Conservation (phyloP, 2,329 filamentous ascomycete species). For the Epichloe sibirici region DNA sequence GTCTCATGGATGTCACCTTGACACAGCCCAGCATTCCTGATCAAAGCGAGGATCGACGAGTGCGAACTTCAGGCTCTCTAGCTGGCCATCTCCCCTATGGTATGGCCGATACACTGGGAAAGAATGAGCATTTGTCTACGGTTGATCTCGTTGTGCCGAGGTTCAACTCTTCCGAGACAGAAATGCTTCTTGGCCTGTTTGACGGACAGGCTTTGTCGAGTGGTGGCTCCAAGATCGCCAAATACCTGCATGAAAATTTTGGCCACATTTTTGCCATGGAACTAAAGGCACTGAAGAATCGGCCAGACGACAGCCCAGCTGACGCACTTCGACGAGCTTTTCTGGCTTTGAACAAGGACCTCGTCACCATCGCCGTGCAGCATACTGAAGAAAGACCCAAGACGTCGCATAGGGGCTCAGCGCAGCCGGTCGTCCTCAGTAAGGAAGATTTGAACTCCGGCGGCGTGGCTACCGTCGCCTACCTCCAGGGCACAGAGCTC, state of each 20-base stretch:
- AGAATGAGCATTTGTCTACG: constrained; percentile 87
- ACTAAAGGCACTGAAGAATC: constrained; percentile 56
- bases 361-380: constrained; percentile 74
- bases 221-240: constrained; percentile 89
- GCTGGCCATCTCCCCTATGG: constrained; percentile 88
- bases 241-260: constrained; percentile 94
- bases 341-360: constrained; percentile 81
- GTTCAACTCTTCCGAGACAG: constrained; percentile 79
- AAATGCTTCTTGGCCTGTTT: constrained; percentile 88
- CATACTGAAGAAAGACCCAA: constrained; percentile 61
- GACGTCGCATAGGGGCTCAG: constrained; percentile 57
- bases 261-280: constrained; percentile 73
- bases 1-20: constrained; percentile 94
- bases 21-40: constrained; percentile 90
- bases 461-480: constrained; percentile 83
- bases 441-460: constrained; percentile 85
- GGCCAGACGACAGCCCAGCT: constrained; percentile 59
- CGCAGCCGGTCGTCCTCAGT: constrained; percentile 63
- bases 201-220: constrained; percentile 84
- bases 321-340: constrained; percentile 84
- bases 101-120: constrained; percentile 91
- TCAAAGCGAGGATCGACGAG: constrained; percentile 86
- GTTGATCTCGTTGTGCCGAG: constrained; percentile 91
- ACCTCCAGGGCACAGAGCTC: constrained; percentile 78
- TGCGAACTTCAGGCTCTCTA: constrained; percentile 90